phyloP scores from a whole-genome alignment of 768 basidiomycete genomes.

The Serendipita vermifera region DNA sequence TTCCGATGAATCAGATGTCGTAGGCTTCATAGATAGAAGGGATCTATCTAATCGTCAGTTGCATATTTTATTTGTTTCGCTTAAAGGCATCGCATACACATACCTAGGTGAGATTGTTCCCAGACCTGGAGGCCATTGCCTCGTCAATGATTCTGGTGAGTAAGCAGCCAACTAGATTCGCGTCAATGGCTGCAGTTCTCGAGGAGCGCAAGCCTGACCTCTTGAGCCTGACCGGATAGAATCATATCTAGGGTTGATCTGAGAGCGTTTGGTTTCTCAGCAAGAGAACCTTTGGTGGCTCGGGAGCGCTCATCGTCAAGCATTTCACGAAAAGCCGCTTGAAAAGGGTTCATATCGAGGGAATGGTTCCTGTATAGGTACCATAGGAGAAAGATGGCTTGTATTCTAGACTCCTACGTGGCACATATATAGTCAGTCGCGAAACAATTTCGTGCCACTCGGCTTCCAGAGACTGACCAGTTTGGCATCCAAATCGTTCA shows the following conservation, averaged over 20 bases:
- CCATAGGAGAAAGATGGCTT: constrained; percentile 2
- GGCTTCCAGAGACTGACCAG: background rate
- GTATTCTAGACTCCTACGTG: background rate
- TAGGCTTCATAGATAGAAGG: background rate
- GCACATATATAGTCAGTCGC: constrained; percentile 7
- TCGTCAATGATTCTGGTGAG: background rate
- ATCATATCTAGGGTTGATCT: background rate
- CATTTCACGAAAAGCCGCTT: background rate
- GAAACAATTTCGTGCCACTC: too few species aligned
- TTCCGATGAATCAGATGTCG: background rate
- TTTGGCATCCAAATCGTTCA: background rate
- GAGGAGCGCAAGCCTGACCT: background rate
- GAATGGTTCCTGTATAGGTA: constrained; percentile 5
- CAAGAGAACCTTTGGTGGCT: background rate
- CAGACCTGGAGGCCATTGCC: background rate
- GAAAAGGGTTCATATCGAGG: background rate
- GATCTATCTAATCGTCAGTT: too few species aligned
- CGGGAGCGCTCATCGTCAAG: background rate
- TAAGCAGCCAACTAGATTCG: background rate
- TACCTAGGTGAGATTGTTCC: background rate
- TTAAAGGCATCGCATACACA: background rate
- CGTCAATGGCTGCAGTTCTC: background rate
- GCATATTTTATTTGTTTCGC: too few species aligned
- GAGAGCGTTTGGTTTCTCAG: background rate
- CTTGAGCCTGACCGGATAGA: background rate